Base-by-base conservation (phyloP, 345 rosid species). In the Citrus hindsii region DNA sequence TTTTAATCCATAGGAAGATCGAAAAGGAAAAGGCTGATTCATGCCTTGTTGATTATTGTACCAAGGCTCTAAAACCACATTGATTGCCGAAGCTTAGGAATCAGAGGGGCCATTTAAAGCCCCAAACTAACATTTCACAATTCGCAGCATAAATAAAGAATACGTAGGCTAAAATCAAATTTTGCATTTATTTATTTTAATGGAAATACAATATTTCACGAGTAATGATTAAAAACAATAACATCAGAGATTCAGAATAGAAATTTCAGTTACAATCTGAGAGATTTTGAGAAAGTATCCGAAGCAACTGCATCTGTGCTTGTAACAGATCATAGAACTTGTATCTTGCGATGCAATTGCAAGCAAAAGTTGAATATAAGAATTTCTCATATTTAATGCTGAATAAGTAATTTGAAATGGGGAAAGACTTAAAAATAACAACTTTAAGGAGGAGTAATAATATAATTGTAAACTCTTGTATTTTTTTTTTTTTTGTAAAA, bases 401-500 rank as follows among this genome's bases (percentile, higher is more conserved):
- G 51, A 56, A 53, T 51, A 16, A 21, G 21, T 51, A 69, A 18
- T 18, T 18, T 51, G 21, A 16, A 21, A 51, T 51, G 22, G 6
- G 4, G 2, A 51, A 51, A 51, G 7, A 16, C 7, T 16, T 51
- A 51, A 5, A 51, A 51, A 51, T 51, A 51, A 0, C 7, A 16
- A 51, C 21, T 51, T 16, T 16, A 18, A 42, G 51, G 7, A 1
- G 37, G 37, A 35, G 37, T 35, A 35, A 35, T 35, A 35, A 35
- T 35, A 35, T 35, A 35, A 35, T 7, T 35, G 0, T 0, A 35
- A 35, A 35, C 0, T 35, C 7, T 35, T 35, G 1, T 35, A 35
- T 5, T 5, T 33, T 0, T 32, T 4, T 35, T 5, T 33, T 4
- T 35, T 35, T 5, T 0, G 0, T 5, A 35, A 0, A 35, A 35